phyloP scores from a whole-genome alignment of 306 rosid species.

The Sicyos baderoa region DNA sequence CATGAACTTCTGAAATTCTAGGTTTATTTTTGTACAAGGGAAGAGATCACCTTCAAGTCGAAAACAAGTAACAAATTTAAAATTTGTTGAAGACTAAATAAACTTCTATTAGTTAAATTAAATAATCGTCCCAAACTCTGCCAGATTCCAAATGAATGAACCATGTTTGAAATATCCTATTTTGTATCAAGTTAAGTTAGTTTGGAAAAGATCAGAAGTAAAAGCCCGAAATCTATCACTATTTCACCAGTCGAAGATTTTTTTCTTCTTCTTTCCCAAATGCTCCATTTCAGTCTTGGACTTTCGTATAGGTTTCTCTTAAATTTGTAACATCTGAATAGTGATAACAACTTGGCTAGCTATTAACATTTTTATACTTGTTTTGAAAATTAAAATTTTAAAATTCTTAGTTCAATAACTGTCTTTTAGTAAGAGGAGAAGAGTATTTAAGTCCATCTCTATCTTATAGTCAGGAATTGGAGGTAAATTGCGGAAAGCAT shows the following conservation, averaged over 20 bases:
- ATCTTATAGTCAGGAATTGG: constrained; percentile 58
- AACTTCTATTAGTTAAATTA: not conserved
- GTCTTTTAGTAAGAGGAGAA: constrained; percentile 18
- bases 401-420: not conserved
- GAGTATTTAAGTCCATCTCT: constrained; percentile 29
- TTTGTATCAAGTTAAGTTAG: not conserved
- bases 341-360: too few species aligned
- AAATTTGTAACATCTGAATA: not conserved
- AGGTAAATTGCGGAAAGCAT: constrained; percentile 54
- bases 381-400: not conserved
- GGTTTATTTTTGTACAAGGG: not conserved
- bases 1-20: not conserved
- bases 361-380: constrained; percentile 1
- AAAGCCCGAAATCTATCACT: not conserved
- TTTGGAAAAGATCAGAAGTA: not conserved
- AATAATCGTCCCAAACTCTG: not conserved
- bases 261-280: not conserved
- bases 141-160: not conserved
- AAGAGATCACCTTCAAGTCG: not conserved
- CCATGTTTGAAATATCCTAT: not conserved
- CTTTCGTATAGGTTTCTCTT: not conserved
- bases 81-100: not conserved
- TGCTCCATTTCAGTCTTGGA: constrained; percentile 3
- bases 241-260: not conserved
- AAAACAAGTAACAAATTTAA: not conserved